Evolutionary conservation across 2,329 filamentous ascomycete species (phyloP).

Genomic region (Nothophoma quercina): DNA sequence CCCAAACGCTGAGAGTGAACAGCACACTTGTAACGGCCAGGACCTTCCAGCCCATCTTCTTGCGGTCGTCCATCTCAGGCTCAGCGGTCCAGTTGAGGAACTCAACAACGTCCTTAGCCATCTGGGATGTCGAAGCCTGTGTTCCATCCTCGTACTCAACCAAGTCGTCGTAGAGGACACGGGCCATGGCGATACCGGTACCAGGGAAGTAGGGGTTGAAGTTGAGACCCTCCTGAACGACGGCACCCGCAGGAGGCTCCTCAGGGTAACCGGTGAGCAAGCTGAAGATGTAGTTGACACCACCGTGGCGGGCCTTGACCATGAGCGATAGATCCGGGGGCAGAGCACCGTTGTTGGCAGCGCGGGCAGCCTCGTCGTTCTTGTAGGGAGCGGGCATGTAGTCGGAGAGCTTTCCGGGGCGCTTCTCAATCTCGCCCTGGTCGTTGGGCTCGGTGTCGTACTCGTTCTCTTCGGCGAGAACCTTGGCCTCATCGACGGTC

Average conservation of each 20-base stretch:
- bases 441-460: slow-evolving; percentile 99
- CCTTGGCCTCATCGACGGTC: slow-evolving; percentile 98
- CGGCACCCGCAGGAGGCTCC: slow-evolving; percentile 88
- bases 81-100: slow-evolving; percentile 99
- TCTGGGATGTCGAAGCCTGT: slow-evolving; percentile 93
- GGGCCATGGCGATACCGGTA: slow-evolving; percentile 98
- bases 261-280: slow-evolving; percentile 97
- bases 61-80: slow-evolving; percentile 98
- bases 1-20: slow-evolving; percentile 90
- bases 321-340: slow-evolving; percentile 98
- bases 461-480: slow-evolving; percentile 95
- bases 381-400: slow-evolving; percentile 96
- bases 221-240: slow-evolving; percentile 89
- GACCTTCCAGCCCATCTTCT: slow-evolving; percentile 99
- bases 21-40: slow-evolving; percentile 80
- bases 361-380: slow-evolving; percentile 98
- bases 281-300: slow-evolving; percentile 98
- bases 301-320: slow-evolving; percentile 95
- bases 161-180: slow-evolving; percentile 95
- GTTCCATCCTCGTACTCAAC: slow-evolving; percentile 99
- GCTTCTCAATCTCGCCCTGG: slow-evolving; percentile 97
- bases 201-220: slow-evolving; percentile 99
- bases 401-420: slow-evolving; percentile 97
- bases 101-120: slow-evolving; percentile 99
- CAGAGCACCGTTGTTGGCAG: slow-evolving; percentile 97